A percentile compares a stretch with the other conserved stretches of the same genome.
Conservation (phyloP, 257 asterid species). For the Solanum peruvianum region DNA sequence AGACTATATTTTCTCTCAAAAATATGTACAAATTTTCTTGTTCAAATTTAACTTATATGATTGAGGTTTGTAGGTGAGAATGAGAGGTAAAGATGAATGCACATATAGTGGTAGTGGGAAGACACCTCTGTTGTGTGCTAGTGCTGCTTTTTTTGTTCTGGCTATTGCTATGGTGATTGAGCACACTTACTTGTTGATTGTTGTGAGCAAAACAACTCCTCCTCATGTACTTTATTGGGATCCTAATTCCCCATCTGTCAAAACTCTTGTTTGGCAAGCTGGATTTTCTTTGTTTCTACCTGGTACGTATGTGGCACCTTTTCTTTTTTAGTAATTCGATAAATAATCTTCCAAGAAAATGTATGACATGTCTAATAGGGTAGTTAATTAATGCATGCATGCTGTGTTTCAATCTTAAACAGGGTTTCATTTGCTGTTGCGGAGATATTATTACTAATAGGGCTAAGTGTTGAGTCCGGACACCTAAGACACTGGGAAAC, state of each 20-base stretch:
- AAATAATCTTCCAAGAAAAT: neutral
- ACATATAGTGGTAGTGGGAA: constrained; percentile 51
- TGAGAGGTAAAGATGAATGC: constrained; percentile 36
- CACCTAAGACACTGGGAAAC: constrained; percentile 63
- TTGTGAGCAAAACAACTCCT: constrained; percentile 40
- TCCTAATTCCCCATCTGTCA: constrained; percentile 39
- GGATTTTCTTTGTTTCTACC: constrained; percentile 69
- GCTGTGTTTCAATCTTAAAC: neutral
- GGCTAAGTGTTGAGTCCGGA: constrained; percentile 78
- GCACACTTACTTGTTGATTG: constrained; percentile 54
- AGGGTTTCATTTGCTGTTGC: constrained; percentile 77
- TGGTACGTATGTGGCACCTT: constrained; percentile 27
- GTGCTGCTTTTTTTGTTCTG: constrained; percentile 53
- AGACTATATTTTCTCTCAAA: too few relatives aligned
- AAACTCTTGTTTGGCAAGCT: constrained; percentile 49
- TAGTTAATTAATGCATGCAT: neutral
- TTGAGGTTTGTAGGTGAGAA: constrained; percentile 28
- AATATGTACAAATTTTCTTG: too few relatives aligned
- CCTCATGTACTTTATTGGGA: constrained; percentile 36
- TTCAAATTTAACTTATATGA: neutral
- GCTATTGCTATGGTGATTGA: constrained; percentile 67
- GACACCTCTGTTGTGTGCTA: constrained; percentile 46
- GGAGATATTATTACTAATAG: constrained; percentile 65
- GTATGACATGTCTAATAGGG: neutral
- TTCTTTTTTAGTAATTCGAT: neutral